Conservation (phyloP, 192 early-diverging fungal genomes). For the Coemansia sp. region DNA sequence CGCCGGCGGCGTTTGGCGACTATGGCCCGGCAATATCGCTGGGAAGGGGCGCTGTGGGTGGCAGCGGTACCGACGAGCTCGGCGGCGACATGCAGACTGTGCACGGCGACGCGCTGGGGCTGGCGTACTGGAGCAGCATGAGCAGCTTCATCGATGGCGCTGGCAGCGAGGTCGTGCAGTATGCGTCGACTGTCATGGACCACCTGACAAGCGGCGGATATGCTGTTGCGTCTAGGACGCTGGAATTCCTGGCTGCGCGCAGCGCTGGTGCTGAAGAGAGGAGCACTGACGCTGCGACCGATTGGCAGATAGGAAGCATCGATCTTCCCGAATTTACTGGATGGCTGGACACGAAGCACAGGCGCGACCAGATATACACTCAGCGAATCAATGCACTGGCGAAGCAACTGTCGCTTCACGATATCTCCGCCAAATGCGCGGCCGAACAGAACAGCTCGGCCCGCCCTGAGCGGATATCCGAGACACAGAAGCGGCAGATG, state of each 20-base stretch:
- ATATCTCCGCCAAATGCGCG: conserved; percentile 23
- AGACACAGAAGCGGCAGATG: conserved; percentile 7
- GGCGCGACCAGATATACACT: conserved; percentile 29
- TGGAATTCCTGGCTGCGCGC: conserved; percentile 5
- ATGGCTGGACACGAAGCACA: conserved; percentile 35
- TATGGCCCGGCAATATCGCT: conserved; percentile 21
- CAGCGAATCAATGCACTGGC: conserved; percentile 35
- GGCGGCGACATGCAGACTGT: conserved; percentile 18
- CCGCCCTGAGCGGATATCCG: conserved; percentile 1
- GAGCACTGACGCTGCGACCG: background rate
- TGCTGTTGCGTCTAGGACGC: conserved; percentile 15
- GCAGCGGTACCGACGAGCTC: background rate
- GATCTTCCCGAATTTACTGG: conserved; percentile 18
- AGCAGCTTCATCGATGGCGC: conserved; percentile 49
- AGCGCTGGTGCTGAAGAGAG: background rate
- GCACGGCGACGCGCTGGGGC: conserved; percentile 39
- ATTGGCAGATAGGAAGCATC: background rate
- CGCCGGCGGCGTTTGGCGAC: conserved; percentile 23
- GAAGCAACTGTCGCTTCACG: conserved; percentile 19
- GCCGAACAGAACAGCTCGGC: background rate
- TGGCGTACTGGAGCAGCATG: conserved; percentile 54
- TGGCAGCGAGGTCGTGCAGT: conserved; percentile 22
- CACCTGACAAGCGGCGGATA: conserved; percentile 41
- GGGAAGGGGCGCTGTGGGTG: background rate
- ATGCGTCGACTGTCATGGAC: conserved; percentile 32